A percentile compares a stretch with the other conserved stretches of the same genome.
Conservation (phyloP, 306 rosid species). For the Gastrolobium bilobum region DNA sequence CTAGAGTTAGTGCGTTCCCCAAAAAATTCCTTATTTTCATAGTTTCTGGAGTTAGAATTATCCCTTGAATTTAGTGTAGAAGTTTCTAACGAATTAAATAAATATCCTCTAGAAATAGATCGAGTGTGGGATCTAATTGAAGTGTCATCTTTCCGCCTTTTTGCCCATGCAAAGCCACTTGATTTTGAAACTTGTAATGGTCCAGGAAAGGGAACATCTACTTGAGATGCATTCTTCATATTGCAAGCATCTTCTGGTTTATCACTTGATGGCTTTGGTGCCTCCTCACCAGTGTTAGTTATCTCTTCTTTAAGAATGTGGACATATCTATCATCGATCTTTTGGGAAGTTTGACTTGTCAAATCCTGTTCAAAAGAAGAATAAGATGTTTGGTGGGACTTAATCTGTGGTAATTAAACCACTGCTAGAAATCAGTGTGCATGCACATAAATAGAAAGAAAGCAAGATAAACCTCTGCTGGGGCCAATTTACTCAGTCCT, state of each 20-base stretch:
- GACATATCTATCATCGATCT: constrained; percentile 53
- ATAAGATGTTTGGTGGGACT: constrained; percentile 31
- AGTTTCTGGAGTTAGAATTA: constrained; percentile 62
- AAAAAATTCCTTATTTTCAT: constrained; percentile 65
- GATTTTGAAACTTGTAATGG: constrained; percentile 94
- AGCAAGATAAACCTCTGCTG: constrained; percentile 72
- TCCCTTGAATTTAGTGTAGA: constrained; percentile 61
- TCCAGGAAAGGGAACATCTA: constrained; percentile 88
- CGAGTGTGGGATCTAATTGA: constrained; percentile 72
- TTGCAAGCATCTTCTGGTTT: constrained; percentile 76
- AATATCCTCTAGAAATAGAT: constrained; percentile 84
- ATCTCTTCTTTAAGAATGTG: constrained; percentile 63
- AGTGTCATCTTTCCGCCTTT: constrained; percentile 81
- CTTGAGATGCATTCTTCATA: constrained; percentile 82
- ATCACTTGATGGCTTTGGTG: constrained; percentile 60
- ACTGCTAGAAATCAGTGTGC: not conserved
- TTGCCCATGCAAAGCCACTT: constrained; percentile 99
- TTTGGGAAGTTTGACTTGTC: constrained; percentile 54
- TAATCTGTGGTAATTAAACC: constrained; percentile 17
- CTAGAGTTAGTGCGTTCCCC: constrained; percentile 61
- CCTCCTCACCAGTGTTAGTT: constrained; percentile 48
- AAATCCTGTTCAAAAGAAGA: constrained; percentile 71
- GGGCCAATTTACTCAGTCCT: constrained; percentile 81
- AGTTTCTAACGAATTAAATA: constrained; percentile 68
- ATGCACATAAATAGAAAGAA: constrained; percentile 13